Evolutionary conservation across 2,329 filamentous ascomycete genomes (phyloP).

Genomic region (Venturia nashicola): DNA sequence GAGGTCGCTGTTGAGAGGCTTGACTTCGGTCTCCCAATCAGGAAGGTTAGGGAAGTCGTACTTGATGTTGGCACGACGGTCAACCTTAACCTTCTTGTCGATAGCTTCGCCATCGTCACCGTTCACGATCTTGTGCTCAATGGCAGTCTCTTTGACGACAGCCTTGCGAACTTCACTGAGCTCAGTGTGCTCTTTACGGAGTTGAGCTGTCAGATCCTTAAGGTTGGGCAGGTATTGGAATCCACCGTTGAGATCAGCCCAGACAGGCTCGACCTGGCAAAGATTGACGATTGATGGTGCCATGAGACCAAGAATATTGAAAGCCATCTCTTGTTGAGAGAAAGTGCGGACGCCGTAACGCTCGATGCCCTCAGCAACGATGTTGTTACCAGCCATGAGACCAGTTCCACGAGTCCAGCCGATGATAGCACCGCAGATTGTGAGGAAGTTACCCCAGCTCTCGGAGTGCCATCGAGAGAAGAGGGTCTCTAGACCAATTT

Average conservation of each 20-base stretch:
- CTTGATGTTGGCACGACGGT: slow-evolving; percentile 95
- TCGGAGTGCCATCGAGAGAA: slow-evolving; percentile 99
- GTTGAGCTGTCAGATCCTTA: slow-evolving; percentile 84
- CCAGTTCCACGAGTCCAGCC: slow-evolving; percentile 98
- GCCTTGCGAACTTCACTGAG: slow-evolving; percentile 87
- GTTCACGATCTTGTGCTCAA: slow-evolving; percentile 96
- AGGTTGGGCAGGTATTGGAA: slow-evolving; percentile 95
- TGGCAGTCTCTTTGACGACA: slow-evolving; percentile 87
- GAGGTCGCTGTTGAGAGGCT: slow-evolving; percentile 74
- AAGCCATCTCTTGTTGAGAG: slow-evolving; percentile 98
- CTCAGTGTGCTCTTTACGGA: slow-evolving; percentile 90
- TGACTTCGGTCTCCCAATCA: slow-evolving; percentile 82
- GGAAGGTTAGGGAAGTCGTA: slow-evolving; percentile 87
- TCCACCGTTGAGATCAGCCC: slow-evolving; percentile 93
- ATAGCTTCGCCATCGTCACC: slow-evolving; percentile 83
- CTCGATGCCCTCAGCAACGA: slow-evolving; percentile 94
- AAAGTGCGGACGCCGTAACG: slow-evolving; percentile 95
- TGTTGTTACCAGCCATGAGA: slow-evolving; percentile 95
- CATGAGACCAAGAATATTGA: slow-evolving; percentile 95
- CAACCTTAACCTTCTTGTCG: slow-evolving; percentile 87
- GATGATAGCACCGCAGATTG: slow-evolving; percentile 95
- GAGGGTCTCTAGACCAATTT: slow-evolving; percentile 89
- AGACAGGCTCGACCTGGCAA: slow-evolving; percentile 90
- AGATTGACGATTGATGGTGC: slow-evolving; percentile 86
- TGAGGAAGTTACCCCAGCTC: slow-evolving; percentile 94